Evolutionary conservation across 169 alveolate genomes (phyloP), one percentile per base, ranked within the genome.

Genomic region (Eimeria falciformis): DNA sequence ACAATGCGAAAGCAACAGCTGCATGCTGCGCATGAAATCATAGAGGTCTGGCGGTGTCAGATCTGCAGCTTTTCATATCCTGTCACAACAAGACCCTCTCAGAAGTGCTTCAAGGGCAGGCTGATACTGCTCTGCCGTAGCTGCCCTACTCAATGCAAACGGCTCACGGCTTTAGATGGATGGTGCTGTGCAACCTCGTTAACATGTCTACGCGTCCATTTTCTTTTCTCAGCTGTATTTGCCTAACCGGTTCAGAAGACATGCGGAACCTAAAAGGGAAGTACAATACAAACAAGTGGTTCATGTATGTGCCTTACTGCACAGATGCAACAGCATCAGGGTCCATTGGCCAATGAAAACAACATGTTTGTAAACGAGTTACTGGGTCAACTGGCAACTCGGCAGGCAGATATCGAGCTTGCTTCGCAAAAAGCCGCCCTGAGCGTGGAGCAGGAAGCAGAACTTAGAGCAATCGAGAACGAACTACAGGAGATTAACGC

Each of bases 241-340:
- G 40, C 40, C 40, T 33, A 33, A 33, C 40, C 40, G 40, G 0
- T 33, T 33, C 40, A 33, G 40, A 33, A 33, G 40, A 33, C 40
- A 33, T 33, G 40, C 40, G 40, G 40, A 33, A 33, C 40, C 40
- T 33, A 33, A 33, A 33, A 33, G 2, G 40, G 2, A 33, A 33
- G 40, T 33, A 33, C 2, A 33, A 33, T 33, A 33, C 40, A 33
- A 33, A 33, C 40, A 33, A 33, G 2, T 5, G 27, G 58, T 33
- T 55, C 5, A 18, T 81, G 55, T 14, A 46, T 53, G 77, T 6
- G 17, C 29, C 62, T 55, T 27, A 0, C 21, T 55, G 55, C 77
- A 9, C 77, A 81, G 90, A 29, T 81, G 37, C 90, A 81, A 56
- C 90, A 81, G 58, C 37, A 56, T 75, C 77, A 56, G 62, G 90